phyloP scores from a whole-genome alignment of 345 rosid species.

The Sonneratia caseolaris region DNA sequence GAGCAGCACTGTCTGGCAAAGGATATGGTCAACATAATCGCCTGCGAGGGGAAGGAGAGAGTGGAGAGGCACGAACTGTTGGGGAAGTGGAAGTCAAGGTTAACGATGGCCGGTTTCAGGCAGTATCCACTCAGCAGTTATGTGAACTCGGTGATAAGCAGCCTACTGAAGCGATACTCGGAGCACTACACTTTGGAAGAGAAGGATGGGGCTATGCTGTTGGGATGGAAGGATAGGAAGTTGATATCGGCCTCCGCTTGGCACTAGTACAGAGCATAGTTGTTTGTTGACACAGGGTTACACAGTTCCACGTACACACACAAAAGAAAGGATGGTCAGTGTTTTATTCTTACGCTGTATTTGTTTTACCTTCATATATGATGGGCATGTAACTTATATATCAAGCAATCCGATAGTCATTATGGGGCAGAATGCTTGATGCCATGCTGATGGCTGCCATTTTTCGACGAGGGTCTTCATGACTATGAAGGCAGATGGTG shows the following conservation, averaged over 20 bases:
- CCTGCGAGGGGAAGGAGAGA: conserved; percentile 64
- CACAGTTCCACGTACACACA: neutral
- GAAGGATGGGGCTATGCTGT: conserved; percentile 54
- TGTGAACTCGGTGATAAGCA: conserved; percentile 43
- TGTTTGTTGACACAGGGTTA: neutral
- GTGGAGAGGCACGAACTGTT: conserved; percentile 63
- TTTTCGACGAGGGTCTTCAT: neutral
- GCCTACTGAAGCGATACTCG: conserved; percentile 40
- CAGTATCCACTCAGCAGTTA: conserved; percentile 45
- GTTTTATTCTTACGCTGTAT: neutral
- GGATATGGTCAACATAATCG: conserved; percentile 57
- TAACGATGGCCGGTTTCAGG: conserved; percentile 60
- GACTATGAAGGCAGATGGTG: neutral
- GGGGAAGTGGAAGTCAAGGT: conserved; percentile 68
- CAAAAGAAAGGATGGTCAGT: neutral
- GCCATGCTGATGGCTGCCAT: neutral
- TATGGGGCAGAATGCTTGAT: neutral
- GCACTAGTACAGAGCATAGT: conserved; percentile 20
- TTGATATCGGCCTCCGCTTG: conserved; percentile 67
- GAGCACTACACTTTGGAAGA: conserved; percentile 42
- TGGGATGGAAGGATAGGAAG: conserved; percentile 61
- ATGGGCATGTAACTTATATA: neutral
- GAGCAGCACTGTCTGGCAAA: conserved; percentile 63
- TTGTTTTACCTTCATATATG: neutral
- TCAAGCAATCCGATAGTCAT: neutral